Base-by-base conservation (phyloP, 768 basidiomycete species). In the Tricholoma hemisulphureum region DNA sequence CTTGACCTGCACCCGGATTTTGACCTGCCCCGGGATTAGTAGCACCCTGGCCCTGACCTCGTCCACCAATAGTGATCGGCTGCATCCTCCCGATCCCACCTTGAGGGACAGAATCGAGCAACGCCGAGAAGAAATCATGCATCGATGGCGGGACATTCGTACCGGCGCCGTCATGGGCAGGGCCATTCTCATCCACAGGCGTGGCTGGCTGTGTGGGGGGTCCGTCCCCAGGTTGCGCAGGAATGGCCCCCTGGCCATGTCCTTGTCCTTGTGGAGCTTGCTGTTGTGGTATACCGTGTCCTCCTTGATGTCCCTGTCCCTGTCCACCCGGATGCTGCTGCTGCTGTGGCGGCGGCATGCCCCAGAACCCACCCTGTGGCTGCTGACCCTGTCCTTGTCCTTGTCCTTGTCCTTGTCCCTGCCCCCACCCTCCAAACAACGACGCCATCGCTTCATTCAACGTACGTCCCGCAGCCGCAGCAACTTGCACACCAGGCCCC, bases 361-460 rank as follows among this genome's bases (percentile, higher is more conserved):
- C 43, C 21, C 21, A 45, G 11, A 45, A 45, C 23, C 21, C 23
- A 24, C 21, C 18, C 31, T 59, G 58, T 9, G 58, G 56, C 34
- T 50, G 60, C 14, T 57, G 63, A 24, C 60, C 58, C 8, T 54
- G 39, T 23, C 54, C 24, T 55, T 21, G 26, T 16, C 18, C 54
- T n/a, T 20, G 41, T 28, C 20, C 48, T 46, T 28, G 24, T 8
- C 48, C 18, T 13, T 41, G 49, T 5, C 26, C 24, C 46, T 39
- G 34, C 1, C 24, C 57, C 39, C 65, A 55, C 14, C 64, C 50
- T 18, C 52, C 61, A 43, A 71, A 61, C 34, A 71, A 39, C 32
- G 65, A 65, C 4, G 61, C 51, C 41, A 71, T 61, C 3, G 69
- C 67, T 51, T 73, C 72, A 49, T 61, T 58, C 57, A 71, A 50